Evolutionary conservation across 1,284 basidiomycete species (phyloP).

Genomic region (Cryptococcus jaspeensis): DNA sequence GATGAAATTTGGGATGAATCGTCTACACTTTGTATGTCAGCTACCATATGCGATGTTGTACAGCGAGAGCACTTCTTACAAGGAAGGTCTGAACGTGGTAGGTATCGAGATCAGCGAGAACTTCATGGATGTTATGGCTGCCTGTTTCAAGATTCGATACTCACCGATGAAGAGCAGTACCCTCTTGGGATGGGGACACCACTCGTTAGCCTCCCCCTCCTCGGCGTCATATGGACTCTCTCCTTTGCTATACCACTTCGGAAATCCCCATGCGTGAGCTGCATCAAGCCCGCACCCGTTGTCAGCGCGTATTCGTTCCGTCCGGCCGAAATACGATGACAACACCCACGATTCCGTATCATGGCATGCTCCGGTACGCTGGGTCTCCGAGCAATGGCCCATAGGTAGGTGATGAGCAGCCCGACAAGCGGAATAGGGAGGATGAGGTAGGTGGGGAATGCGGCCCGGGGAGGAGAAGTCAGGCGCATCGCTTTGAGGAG

Average conservation of each 20-base stretch:
- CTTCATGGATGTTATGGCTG: no score
- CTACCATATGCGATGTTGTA: not conserved
- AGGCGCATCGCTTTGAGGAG: conserved; percentile 2
- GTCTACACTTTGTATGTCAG: conserved; percentile 3
- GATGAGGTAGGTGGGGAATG: conserved; percentile 3
- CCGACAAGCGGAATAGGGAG: conserved; percentile 10
- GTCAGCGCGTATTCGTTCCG: not conserved
- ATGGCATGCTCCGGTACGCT: conserved; percentile 9
- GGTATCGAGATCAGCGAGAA: not conserved
- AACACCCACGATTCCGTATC: conserved; percentile 17
- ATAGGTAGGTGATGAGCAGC: conserved; percentile 16
- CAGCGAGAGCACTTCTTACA: not conserved
- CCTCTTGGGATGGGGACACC: conserved; percentile 7
- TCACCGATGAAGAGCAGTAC: conserved; percentile 17
- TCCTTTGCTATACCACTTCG: conserved; percentile 16
- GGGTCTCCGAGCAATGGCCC: conserved; percentile 7
- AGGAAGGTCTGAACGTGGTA: not conserved
- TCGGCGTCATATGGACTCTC: conserved; percentile 11
- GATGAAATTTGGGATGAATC: conserved; percentile 9
- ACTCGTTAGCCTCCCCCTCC: conserved; percentile 3
- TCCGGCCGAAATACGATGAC: not conserved
- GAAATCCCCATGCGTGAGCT: conserved; percentile 21
- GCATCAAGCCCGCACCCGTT: not conserved
- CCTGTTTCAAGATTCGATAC: not conserved
- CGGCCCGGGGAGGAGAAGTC: conserved; percentile 4